These are phyloP conservation scores for Flaveria ramosissima DNA, from an alignment of 129 eudicot genomes.

Conservation along the genomic window DNA sequence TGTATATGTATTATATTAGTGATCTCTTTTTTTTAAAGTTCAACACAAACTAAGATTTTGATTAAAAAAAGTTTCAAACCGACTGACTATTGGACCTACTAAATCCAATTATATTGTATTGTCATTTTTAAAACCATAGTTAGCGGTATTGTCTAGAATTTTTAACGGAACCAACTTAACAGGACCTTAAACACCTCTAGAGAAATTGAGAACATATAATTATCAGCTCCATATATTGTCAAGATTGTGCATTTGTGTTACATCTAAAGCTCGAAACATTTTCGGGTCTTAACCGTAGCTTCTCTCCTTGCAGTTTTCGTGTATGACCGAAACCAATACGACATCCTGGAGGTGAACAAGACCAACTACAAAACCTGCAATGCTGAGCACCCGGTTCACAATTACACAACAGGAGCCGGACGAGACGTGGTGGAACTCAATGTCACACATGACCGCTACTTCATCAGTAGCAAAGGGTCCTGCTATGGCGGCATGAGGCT, in stretches of 20 bases:
- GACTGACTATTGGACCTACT: too few species aligned
- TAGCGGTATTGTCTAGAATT: too few species aligned
- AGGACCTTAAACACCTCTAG: too few species aligned
- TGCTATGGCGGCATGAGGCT: conserved; percentile 89
- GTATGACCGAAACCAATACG: conserved; percentile 77
- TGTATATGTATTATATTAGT: too few species aligned
- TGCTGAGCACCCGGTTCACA: conserved; percentile 72
- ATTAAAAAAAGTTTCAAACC: too few species aligned
- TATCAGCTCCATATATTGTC: not conserved
- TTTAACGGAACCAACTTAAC: too few species aligned
- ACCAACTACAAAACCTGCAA: conserved; percentile 73
- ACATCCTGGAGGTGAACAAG: conserved; percentile 80
- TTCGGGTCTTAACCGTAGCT: not conserved
- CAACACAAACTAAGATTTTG: too few species aligned
- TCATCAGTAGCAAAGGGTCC: conserved; percentile 80
- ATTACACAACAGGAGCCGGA: conserved; percentile 91
- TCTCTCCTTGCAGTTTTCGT: conserved; percentile 60
- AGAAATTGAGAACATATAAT: too few species aligned
- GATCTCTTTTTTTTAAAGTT: too few species aligned
- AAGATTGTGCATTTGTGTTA: not conserved
- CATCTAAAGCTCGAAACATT: not conserved
- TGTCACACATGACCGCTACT: conserved; percentile 62
- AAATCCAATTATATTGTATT: too few species aligned
- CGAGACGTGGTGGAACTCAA: conserved; percentile 85
- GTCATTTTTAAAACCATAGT: too few species aligned